phyloP scores from a whole-genome alignment of 2,329 filamentous ascomycete species.

The Penicillium janthinellum region DNA sequence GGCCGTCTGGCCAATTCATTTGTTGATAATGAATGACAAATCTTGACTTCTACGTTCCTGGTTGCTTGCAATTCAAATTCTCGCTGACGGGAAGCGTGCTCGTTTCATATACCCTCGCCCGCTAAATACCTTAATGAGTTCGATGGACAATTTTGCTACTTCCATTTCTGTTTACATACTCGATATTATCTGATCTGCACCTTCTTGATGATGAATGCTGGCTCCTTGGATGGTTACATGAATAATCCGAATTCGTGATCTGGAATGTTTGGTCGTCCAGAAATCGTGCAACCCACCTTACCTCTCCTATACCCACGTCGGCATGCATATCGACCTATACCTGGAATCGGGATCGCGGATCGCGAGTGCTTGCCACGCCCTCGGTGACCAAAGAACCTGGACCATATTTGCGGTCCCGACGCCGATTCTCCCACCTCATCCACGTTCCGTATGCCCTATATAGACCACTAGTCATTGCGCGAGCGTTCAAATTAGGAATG shows the following conservation, averaged over 20 bases:
- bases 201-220: neutral
- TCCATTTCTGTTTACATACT: neutral
- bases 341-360: neutral
- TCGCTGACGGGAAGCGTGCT: slow-evolving; percentile 13
- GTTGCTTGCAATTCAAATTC: slow-evolving; percentile 15
- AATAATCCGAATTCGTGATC: neutral
- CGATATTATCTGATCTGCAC: neutral
- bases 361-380: neutral
- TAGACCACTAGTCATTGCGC: neutral
- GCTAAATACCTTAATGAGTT: slow-evolving; percentile 9
- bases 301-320: neutral
- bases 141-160: neutral
- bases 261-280: neutral
- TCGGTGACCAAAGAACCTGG: neutral
- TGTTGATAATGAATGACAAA: slow-evolving; percentile 75
- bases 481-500: neutral
- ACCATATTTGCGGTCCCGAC: neutral
- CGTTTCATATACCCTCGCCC: slow-evolving; percentile 25
- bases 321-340: neutral
- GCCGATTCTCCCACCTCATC: neutral
- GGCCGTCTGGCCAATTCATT: slow-evolving; percentile 84
- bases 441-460: neutral
- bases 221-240: neutral
- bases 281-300: neutral
- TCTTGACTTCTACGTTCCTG: slow-evolving; percentile 2